Base-by-base conservation (phyloP, 352 stramenopile genomes). In the Elongisporangium anandrum region DNA sequence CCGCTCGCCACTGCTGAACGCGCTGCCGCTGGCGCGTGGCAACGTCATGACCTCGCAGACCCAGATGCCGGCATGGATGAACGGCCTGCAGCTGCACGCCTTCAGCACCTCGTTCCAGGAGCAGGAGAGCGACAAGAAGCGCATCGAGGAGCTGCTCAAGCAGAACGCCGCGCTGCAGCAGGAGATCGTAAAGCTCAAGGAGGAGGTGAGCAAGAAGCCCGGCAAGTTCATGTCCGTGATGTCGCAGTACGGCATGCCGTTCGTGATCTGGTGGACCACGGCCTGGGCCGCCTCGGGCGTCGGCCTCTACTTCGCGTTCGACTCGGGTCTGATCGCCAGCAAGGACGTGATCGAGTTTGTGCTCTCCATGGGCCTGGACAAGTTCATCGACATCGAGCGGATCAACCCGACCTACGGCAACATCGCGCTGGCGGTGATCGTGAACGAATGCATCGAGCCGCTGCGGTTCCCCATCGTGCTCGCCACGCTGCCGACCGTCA, bases 381-480 rank as follows among this genome's bases (percentile, higher is more conserved):
- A 74, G 41, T 73, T 87, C 60, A 81, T 96, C 50, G 85, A 95
- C 68, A 70, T 86, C 7, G 64, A 73, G 55, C 70, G 68, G 23
- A 65, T 97, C 15, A 84, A 96, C 75, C 88, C 88, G 38, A 92
- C 76, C 51, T 87, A 96, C 62, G 85, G 87, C 45, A 96, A 96
- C 71, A 81, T 95, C 34, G 86, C 86, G 59, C 77, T 96, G 52
- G 85, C 88, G 29, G 71, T 94, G 39, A 75, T 96, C 19, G 68
- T 94, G 53, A 97, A 97, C 75, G 88, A 97, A 64, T 78, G 64
- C 52, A 54, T 96, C 54, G 88, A 97, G 66, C 69, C 90, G 26
- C 61, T 97, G 21, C 88, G 88, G 17, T 92, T 96, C 65, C 84
- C 88, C n/a, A 75, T 97, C 50, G 83, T 80, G 41, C 60, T 97